phyloP scores from a whole-genome alignment of 208 protist genomes.

The Leishmania amazonensis region DNA sequence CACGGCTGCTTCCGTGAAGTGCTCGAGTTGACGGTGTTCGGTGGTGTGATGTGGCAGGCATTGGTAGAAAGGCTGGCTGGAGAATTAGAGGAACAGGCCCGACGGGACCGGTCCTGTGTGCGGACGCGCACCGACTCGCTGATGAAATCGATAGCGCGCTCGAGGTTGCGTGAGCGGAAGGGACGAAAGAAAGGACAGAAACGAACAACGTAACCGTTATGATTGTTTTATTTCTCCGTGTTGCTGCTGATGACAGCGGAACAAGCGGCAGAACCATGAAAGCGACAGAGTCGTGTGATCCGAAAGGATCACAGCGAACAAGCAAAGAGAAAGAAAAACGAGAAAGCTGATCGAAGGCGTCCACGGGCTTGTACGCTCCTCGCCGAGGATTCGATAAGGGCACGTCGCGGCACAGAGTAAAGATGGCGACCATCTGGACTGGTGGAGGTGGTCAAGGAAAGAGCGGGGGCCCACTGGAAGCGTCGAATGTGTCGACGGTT shows the following conservation, averaged over 20 bases:
- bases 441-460: not conserved
- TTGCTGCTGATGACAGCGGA: not conserved
- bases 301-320: not conserved
- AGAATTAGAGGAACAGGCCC: not conserved
- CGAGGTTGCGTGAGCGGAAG: not conserved
- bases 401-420: not conserved
- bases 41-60: too few species aligned
- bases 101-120: not conserved
- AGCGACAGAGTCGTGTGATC: too few species aligned
- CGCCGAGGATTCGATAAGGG: not conserved
- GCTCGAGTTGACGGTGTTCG: too few species aligned
- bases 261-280: not conserved
- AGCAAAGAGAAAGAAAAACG: not conserved
- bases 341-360: too few species aligned
- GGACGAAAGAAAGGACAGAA: not conserved
- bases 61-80: too few species aligned
- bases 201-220: not conserved
- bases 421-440: not conserved
- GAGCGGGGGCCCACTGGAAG: not conserved
- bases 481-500: not conserved
- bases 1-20: not conserved
- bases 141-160: not conserved
- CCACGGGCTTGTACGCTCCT: not conserved
- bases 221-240: too few species aligned
- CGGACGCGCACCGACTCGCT: not conserved